Conservation (phyloP, 768 basidiomycete genomes). For the Postia placenta region DNA sequence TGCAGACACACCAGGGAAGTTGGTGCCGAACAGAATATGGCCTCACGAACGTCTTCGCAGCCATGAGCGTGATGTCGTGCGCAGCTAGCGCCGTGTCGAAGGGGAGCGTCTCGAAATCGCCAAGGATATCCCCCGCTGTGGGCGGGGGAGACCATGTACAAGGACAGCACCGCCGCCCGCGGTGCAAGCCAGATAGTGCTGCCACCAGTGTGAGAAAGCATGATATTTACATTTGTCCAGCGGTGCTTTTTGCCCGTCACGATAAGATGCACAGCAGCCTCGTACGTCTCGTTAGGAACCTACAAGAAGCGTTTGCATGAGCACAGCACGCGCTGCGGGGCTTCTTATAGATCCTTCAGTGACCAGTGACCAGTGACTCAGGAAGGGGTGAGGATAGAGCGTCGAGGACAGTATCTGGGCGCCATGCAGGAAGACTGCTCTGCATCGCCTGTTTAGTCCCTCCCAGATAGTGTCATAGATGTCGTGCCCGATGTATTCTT, state of each 20-base stretch:
- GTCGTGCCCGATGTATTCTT: slow-evolving; percentile 67
- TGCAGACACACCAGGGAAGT: slow-evolving; percentile 71
- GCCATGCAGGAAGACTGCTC: slow-evolving; percentile 73
- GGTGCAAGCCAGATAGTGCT: slow-evolving; percentile 57
- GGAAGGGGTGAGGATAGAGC: slow-evolving; percentile 53
- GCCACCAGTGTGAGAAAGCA: slow-evolving; percentile 75
- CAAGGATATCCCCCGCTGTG: slow-evolving; percentile 56
- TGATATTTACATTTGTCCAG: slow-evolving; percentile 52
- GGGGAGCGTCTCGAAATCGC: slow-evolving; percentile 67
- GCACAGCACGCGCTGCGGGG: no score
- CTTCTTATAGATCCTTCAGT: no score
- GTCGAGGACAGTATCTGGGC: slow-evolving; percentile 58
- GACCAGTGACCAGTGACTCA: slow-evolving; percentile 56
- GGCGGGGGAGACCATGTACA: slow-evolving; percentile 65
- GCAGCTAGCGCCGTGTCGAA: slow-evolving; percentile 69
- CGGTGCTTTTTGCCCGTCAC: slow-evolving; percentile 64
- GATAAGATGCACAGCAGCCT: slow-evolving; percentile 73
- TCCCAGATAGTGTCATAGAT: slow-evolving; percentile 61
- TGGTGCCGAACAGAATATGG: slow-evolving; percentile 64
- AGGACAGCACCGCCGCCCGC: slow-evolving; percentile 61
- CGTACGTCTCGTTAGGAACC: slow-evolving; percentile 81
- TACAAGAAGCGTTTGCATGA: no score
- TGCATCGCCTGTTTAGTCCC: slow-evolving; percentile 53
- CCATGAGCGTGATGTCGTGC: slow-evolving; percentile 43
- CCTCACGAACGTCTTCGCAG: slow-evolving; percentile 46